Conservation (phyloP, 768 basidiomycete species). For the Pisolithus albus region DNA sequence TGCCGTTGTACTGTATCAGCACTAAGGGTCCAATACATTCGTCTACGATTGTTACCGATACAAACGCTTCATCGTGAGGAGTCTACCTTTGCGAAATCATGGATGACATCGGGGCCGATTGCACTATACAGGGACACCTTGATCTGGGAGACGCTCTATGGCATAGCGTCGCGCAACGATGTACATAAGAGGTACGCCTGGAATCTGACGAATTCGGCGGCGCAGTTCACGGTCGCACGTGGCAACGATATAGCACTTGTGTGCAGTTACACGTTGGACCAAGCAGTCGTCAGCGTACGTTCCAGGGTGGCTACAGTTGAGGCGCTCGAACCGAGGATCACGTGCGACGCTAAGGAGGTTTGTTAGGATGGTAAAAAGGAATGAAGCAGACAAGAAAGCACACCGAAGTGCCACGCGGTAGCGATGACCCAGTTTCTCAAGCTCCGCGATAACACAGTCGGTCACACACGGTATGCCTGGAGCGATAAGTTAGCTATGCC, state of each 20-base stretch:
- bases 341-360: conserved; percentile 75
- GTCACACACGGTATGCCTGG: conserved; percentile 98
- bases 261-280: conserved; percentile 89
- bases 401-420: conserved; percentile 93
- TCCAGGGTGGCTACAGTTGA: conserved; percentile 86
- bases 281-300: conserved; percentile 99
- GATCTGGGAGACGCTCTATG: conserved; percentile 92
- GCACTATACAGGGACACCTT: conserved; percentile 65
- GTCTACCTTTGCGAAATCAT: not conserved
- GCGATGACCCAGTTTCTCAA: conserved; percentile 94
- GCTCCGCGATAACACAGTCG: conserved; percentile 96
- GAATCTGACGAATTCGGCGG: conserved; percentile 84
- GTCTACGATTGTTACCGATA: no score
- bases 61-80: not conserved
- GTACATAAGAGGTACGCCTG: conserved; percentile 95
- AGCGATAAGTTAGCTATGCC: conserved; percentile 3
- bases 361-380: not conserved
- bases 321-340: conserved; percentile 93
- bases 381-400: conserved; percentile 19
- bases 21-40: no score
- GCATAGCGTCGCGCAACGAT: conserved; percentile 89
- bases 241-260: conserved; percentile 95
- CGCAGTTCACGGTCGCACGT: conserved; percentile 96
- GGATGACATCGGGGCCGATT: not conserved
- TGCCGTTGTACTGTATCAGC: no score